These are phyloP conservation scores for Strigomonas galati DNA, from an alignment of 208 protist genomes.

Conservation along the genomic window DNA sequence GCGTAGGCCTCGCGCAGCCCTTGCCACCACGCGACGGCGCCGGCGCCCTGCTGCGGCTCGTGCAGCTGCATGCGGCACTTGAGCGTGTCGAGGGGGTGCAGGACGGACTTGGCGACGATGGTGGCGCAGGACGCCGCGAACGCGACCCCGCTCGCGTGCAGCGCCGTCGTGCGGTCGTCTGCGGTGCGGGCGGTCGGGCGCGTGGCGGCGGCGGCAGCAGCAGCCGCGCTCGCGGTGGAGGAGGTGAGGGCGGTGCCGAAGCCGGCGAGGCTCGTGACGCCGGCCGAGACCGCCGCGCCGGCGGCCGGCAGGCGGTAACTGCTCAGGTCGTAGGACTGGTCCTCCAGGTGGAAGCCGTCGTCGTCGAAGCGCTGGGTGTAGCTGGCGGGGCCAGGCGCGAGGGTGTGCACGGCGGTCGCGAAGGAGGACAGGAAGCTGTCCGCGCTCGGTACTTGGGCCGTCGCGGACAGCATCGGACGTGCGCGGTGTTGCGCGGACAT, in stretches of 20 bases:
- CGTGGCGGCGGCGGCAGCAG: not conserved
- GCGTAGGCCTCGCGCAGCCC: conserved; percentile 36
- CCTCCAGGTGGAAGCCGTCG: not conserved
- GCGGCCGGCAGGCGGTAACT: not conserved
- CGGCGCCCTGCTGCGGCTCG: not conserved
- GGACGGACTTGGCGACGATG: conserved; percentile 59
- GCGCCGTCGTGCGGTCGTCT: not conserved
- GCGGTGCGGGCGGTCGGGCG: not conserved
- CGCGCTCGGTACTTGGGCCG: not conserved
- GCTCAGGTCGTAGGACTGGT: not conserved
- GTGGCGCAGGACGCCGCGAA: conserved; percentile 48
- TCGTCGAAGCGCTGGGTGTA: not conserved
- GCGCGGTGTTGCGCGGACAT: not conserved
- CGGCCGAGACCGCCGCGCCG: not conserved
- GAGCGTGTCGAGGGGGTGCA: conserved; percentile 81
- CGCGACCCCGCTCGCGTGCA: conserved; percentile 21
- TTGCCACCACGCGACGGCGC: conserved; percentile 13
- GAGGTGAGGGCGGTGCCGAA: not conserved
- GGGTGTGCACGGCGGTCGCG: not conserved
- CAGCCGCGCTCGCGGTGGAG: not conserved
- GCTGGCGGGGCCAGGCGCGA: not conserved
- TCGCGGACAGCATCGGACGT: not conserved
- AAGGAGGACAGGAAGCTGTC: not conserved
- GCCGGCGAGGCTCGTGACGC: not conserved
- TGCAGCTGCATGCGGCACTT: conserved; percentile 77